phyloP scores from a whole-genome alignment of 2,329 filamentous ascomycete species.

The Arthrobotrys conoides region DNA sequence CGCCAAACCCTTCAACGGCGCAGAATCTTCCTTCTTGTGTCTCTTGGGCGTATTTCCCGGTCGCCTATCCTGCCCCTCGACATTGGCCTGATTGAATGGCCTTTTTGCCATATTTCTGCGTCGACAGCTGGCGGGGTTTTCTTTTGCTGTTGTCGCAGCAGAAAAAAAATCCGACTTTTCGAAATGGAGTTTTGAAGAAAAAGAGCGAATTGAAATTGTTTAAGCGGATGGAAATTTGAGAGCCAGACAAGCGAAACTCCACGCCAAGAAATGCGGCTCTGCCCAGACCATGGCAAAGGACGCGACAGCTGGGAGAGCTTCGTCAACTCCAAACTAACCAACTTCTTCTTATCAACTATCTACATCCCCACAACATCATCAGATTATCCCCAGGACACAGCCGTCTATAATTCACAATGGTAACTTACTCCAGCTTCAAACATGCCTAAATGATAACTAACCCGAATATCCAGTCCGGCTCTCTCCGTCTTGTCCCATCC shows the following conservation, averaged over 20 bases:
- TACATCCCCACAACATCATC: constrained; percentile 25
- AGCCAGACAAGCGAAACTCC: constrained; percentile 15
- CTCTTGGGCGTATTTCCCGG: constrained; percentile 41
- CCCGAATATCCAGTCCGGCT: constrained; percentile 72
- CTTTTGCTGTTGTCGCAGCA: constrained; percentile 7
- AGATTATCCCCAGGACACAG: not conserved
- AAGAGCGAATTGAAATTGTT: constrained; percentile 7
- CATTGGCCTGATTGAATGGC: constrained; percentile 59
- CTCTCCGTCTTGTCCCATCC: constrained; percentile 86
- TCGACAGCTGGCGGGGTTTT: not conserved
- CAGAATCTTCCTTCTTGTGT: constrained; percentile 50
- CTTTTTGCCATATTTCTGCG: constrained; percentile 49
- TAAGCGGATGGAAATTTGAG: constrained; percentile 7
- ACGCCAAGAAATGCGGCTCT: constrained; percentile 57
- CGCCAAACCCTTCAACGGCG: constrained; percentile 34
- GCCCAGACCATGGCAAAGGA: constrained; percentile 40
- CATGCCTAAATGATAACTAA: constrained; percentile 37
- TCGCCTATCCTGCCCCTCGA: constrained; percentile 53
- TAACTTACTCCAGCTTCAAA: not conserved
- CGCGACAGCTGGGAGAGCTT: constrained; percentile 58
- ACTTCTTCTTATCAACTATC: not conserved
- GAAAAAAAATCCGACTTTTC: not conserved
- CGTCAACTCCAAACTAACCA: constrained; percentile 55
- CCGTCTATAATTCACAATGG: constrained; percentile 34
- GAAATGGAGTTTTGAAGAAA: not conserved